Percentiles rank a stretch among this genome's conserved stretches.
These are phyloP conservation scores for Plasmopara viticola DNA, from an alignment of 352 stramenopile species.

Conservation along the genomic window DNA sequence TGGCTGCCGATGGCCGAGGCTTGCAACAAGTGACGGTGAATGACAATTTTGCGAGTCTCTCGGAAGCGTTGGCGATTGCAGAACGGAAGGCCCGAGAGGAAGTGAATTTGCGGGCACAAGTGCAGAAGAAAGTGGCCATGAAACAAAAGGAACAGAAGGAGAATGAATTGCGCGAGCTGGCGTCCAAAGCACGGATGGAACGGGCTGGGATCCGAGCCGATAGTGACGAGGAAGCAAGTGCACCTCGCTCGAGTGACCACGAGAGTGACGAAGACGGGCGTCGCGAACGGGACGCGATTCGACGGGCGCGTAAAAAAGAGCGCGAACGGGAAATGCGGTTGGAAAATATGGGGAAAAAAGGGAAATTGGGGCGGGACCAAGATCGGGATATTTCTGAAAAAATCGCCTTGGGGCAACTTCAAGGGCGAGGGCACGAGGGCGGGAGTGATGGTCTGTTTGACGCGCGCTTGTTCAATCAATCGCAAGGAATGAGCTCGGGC, in stretches of 20 bases:
- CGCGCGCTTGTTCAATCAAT: conserved; percentile 97
- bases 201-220: conserved; percentile 58
- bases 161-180: conserved; percentile 91
- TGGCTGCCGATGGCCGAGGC: conserved; percentile 95
- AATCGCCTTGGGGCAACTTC: conserved; percentile 96
- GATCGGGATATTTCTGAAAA: conserved; percentile 98
- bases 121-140: conserved; percentile 84
- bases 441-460: conserved; percentile 92
- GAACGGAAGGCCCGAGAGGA: conserved; percentile 96
- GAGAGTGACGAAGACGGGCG: conserved; percentile 30
- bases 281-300: conserved; percentile 67
- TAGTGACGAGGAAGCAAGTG: conserved; percentile 19
- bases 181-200: conserved; percentile 91
- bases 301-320: conserved; percentile 91
- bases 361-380: conserved; percentile 90
- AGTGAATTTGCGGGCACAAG: conserved; percentile 91
- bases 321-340: conserved; percentile 92
- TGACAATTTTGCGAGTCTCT: conserved; percentile 97
- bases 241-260: conserved; percentile 12
- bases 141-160: conserved; percentile 96
- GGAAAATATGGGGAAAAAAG: conserved; percentile 90
- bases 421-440: conserved; percentile 42
- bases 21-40: conserved; percentile 96
- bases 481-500: conserved; percentile 90
- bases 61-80: conserved; percentile 96